Conservation (phyloP, 2,329 filamentous ascomycete species). For the Fusarium sp. region DNA sequence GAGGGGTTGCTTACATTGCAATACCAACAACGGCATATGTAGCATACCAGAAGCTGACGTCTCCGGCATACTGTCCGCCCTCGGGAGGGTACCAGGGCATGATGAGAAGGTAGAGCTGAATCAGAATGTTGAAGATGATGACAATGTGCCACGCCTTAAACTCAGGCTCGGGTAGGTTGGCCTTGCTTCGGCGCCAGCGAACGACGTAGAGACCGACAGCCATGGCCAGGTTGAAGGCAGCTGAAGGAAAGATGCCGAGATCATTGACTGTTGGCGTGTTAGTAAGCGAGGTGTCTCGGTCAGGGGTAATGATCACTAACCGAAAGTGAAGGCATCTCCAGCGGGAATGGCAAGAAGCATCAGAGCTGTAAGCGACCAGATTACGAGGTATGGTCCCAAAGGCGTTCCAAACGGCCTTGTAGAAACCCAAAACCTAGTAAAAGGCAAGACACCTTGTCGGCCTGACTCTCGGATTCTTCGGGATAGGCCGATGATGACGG, state of each 20-base stretch:
- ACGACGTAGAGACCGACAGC: slow-evolving; percentile 69
- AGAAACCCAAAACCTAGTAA: slow-evolving; percentile 69
- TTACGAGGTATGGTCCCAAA: slow-evolving; percentile 67
- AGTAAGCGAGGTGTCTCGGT: not conserved
- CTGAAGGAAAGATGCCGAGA: slow-evolving; percentile 67
- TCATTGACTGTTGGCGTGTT: slow-evolving; percentile 61
- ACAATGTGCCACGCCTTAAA: slow-evolving; percentile 71
- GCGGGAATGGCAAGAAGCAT: slow-evolving; percentile 72
- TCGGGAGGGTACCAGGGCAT: slow-evolving; percentile 80
- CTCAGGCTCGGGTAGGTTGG: slow-evolving; percentile 60
- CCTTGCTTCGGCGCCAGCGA: slow-evolving; percentile 64
- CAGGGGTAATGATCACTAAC: slow-evolving; percentile 44
- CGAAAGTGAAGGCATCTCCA: slow-evolving; percentile 73
- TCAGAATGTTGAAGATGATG: slow-evolving; percentile 69
- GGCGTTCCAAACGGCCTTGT: slow-evolving; percentile 74
- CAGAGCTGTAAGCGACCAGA: slow-evolving; percentile 67
- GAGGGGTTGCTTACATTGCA: slow-evolving; percentile 64
- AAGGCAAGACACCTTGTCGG: slow-evolving; percentile 71
- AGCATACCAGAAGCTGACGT: slow-evolving; percentile 80
- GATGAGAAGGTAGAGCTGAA: slow-evolving; percentile 71
- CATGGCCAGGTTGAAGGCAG: slow-evolving; percentile 69
- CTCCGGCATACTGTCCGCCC: slow-evolving; percentile 68
- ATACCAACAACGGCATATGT: slow-evolving; percentile 76
- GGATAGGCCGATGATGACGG: slow-evolving; percentile 65
- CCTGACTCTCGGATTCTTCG: slow-evolving; percentile 71